Evolutionary conservation across 352 stramenopile species (phyloP), one percentile per base, ranked within the genome.

Genomic region (Globisporangium ultimum): DNA sequence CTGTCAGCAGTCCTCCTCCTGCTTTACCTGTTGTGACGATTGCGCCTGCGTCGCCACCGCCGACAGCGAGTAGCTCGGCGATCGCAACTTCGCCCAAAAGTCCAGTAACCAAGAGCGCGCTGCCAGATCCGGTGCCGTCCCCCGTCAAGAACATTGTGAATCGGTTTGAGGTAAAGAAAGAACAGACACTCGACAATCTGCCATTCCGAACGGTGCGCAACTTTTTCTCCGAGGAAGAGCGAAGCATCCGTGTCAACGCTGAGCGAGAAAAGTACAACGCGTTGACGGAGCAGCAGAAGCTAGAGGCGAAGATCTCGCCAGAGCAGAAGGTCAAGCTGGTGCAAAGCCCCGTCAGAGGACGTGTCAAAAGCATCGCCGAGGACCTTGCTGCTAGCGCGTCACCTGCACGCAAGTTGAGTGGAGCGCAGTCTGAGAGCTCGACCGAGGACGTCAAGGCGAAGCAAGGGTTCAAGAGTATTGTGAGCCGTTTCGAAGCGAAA

Each of bases 211-310:
- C 76, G 3, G 76, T 85, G 18, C 71, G 73, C 38, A 75, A 59
- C 15, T 85, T 85, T 49, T 85, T 85, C 56, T 76, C 65, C 3
- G 56, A 55, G 41, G 64, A 67, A 38, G 71, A 85, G 60, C 76
- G 76, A 9, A 81, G 68, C 46, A 50, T 85, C 40, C 68, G 60
- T 15, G 76, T 85, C 36, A 69, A 68, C 48, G 71, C 73, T 0
- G 76, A 80, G 49, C 80, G 76, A 18, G 32, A 78, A 15, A 85
- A 85, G 60, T 83, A 79, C n/a, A 75, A 85, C 18, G 62, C 64
- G 17, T n/a, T 80, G 1, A 76, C 78, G 17, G 71, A 83, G 46
- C 66, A 83, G 43, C 74, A 79, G 20, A 65, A 49, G n/a, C 41
- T 51, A 13, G 63, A 70, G 47, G 69, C 58, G 2, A 74, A 77